Percentiles rank a stretch among this genome's conserved stretches.
phyloP scores from a whole-genome alignment of 768 basidiomycete species.

The Chalciporus sphaerocephalus region DNA sequence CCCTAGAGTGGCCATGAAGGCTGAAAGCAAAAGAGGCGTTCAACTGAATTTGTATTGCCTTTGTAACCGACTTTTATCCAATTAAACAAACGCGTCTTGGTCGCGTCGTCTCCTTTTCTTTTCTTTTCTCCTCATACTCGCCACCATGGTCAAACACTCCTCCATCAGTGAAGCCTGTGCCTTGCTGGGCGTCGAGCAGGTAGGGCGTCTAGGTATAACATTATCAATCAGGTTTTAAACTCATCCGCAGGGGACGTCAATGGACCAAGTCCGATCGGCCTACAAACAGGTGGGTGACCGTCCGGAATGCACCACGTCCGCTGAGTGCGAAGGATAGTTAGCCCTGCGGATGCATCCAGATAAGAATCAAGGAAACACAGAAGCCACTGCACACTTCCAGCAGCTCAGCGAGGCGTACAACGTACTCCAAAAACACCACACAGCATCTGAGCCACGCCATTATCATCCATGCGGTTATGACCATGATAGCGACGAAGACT shows the following conservation, averaged over 20 bases:
- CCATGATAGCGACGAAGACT: conserved; percentile 40
- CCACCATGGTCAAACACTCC: conserved; percentile 35
- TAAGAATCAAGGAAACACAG: conserved; percentile 63
- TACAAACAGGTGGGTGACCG: conserved; percentile 57
- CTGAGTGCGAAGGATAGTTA: conserved; percentile 34
- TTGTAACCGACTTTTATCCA: conserved; percentile 3
- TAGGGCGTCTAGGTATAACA: conserved; percentile 18
- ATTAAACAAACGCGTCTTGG: conserved; percentile 26
- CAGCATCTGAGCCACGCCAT: conserved; percentile 23
- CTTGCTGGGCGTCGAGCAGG: conserved; percentile 53
- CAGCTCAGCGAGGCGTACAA: conserved; percentile 65
- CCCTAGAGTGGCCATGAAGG: conserved; percentile 9
- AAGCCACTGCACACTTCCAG: conserved; percentile 69
- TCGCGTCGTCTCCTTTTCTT: conserved; percentile 24
- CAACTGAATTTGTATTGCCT: too few species aligned
- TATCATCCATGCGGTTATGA: conserved; percentile 10
- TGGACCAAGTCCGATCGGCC: conserved; percentile 60
- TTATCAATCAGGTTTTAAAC: conserved; percentile 3
- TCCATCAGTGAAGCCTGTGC: conserved; percentile 36
- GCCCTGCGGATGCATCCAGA: conserved; percentile 72
- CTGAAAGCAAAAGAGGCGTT: background rate
- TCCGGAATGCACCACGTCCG: background rate
- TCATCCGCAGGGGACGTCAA: conserved; percentile 46
- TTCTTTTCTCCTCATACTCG: conserved; percentile 7
- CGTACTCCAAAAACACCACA: conserved; percentile 51